A percentile compares a stretch with the other conserved stretches of the same genome.
Evolutionary conservation across 164 flowering plant genomes (phyloP).

Genomic region (Chimonanthus salicifolius): DNA sequence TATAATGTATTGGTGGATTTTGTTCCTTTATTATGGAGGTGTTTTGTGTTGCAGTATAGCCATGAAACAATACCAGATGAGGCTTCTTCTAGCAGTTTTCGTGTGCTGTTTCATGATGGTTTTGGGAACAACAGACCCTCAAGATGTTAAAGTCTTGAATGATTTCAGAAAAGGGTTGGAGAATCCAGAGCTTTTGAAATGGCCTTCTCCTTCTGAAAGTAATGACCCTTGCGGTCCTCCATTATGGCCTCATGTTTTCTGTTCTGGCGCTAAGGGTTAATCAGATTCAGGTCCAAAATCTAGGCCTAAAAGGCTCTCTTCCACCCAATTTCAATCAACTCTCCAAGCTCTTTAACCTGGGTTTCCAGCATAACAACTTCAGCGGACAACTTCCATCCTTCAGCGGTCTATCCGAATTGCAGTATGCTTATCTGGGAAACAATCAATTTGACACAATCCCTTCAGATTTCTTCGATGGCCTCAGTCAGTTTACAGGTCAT

Average conservation of each 20-base stretch:
- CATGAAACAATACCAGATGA: neutral
- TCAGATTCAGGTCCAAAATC: slow-evolving; percentile 53
- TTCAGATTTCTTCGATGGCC: slow-evolving; percentile 56
- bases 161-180: slow-evolving; percentile 64
- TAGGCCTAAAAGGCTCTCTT: slow-evolving; percentile 60
- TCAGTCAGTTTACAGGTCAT: slow-evolving; percentile 37
- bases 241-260: slow-evolving; percentile 60
- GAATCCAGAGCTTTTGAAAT: slow-evolving; percentile 62
- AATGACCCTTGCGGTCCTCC: slow-evolving; percentile 67
- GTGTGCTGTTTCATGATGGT: slow-evolving; percentile 7
- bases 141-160: slow-evolving; percentile 46
- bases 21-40: neutral
- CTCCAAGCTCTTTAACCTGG: slow-evolving; percentile 44
- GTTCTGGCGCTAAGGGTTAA: slow-evolving; percentile 51
- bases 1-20: neutral
- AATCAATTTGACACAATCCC: slow-evolving; percentile 71
- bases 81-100: neutral
- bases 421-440: slow-evolving; percentile 50
- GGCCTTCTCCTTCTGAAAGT: slow-evolving; percentile 41
- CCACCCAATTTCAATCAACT: slow-evolving; percentile 65
- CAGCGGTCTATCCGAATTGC: slow-evolving; percentile 50
- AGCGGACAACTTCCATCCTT: slow-evolving; percentile 60
- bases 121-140: slow-evolving; percentile 42
- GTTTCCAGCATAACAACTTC: slow-evolving; percentile 58
- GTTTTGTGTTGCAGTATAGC: neutral